A percentile compares a stretch with the other conserved stretches of the same genome.
These are phyloP conservation scores for Clonostachys rhizophaga DNA, from an alignment of 2,329 filamentous ascomycete genomes.

Conservation along the genomic window DNA sequence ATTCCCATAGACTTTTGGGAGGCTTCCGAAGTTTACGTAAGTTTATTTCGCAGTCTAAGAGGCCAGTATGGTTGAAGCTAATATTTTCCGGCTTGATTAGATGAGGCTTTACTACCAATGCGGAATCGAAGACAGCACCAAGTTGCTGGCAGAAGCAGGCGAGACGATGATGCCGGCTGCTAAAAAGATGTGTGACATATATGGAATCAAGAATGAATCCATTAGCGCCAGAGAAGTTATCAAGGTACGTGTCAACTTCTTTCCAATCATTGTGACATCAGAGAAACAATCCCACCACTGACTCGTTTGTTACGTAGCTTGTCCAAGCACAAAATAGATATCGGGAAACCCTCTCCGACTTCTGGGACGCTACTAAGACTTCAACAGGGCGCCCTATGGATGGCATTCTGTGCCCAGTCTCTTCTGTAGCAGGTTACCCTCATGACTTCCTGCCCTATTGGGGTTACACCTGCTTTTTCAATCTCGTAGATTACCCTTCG, in stretches of 20 bases:
- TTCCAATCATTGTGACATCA: no score
- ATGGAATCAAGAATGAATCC: background rate
- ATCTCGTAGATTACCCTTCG: conserved; percentile 1
- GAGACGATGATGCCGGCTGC: background rate
- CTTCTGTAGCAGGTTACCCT: background rate
- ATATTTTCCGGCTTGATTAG: background rate
- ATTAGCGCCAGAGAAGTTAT: background rate
- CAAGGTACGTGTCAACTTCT: background rate
- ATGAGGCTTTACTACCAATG: background rate
- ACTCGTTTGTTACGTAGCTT: background rate
- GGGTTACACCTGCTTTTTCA: conserved; percentile 1
- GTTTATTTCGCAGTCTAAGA: background rate
- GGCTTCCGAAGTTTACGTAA: background rate
- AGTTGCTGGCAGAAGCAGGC: background rate
- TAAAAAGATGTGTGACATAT: background rate
- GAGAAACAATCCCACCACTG: no score
- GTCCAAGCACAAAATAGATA: background rate
- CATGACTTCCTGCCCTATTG: conserved; percentile 1
- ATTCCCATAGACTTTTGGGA: conserved; percentile 3
- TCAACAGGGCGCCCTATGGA: conserved; percentile 1
- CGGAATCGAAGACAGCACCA: background rate
- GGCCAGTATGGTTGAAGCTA: background rate
- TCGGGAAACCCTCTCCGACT: background rate
- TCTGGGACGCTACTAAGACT: background rate
- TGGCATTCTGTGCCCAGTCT: background rate